Evolutionary conservation across 2,329 filamentous ascomycete species (phyloP).

Genomic region (Aureobasidium lini): DNA sequence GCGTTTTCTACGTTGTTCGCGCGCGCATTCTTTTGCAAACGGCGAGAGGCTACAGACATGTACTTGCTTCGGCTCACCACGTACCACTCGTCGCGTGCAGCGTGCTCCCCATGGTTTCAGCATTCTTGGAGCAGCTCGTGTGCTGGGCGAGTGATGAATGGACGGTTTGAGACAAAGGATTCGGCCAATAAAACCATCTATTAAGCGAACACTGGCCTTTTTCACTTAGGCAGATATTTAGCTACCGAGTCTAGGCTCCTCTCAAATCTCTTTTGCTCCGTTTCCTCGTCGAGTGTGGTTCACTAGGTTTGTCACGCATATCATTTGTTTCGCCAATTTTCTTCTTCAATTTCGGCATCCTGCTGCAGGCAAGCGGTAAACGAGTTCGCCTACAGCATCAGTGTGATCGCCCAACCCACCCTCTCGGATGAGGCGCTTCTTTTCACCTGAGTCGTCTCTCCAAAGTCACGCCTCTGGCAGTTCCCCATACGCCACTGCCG

Average conservation of each 20-base stretch:
- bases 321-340: neutral
- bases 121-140: neutral
- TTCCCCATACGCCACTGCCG: slow-evolving; percentile 10
- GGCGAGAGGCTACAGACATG: neutral
- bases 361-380: slow-evolving; percentile 4
- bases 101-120: neutral
- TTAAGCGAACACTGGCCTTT: slow-evolving; percentile 3
- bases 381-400: neutral
- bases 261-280: slow-evolving; percentile 11
- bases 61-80: neutral
- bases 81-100: neutral
- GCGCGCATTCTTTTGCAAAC: neutral
- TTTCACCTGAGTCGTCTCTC: slow-evolving; percentile 2
- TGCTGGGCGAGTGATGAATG: neutral
- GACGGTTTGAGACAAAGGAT: slow-evolving; percentile 7
- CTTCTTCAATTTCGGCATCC: slow-evolving; percentile 6
- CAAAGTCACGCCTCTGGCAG: neutral
- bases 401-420: slow-evolving; percentile 4
- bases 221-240: neutral
- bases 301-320: slow-evolving; percentile 10
- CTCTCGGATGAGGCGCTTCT: neutral
- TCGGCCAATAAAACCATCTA: neutral
- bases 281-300: neutral
- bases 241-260: slow-evolving; percentile 8
- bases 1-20: slow-evolving; percentile 3